phyloP scores from a whole-genome alignment of 306 rosid genomes.

The Canavalia ensiformis region DNA sequence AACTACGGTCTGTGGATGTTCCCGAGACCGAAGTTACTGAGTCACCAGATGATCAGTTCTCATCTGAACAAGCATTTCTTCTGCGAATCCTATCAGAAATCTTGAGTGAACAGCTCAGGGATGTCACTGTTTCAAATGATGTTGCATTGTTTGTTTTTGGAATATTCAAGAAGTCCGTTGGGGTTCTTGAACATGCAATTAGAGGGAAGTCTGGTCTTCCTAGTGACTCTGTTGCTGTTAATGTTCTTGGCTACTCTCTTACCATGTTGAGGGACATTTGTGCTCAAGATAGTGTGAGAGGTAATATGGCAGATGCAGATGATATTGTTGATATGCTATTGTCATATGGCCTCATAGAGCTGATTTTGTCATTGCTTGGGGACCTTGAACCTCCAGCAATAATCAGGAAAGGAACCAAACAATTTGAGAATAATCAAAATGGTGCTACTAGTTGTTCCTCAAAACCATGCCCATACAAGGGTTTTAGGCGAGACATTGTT shows the following conservation, averaged over 20 bases:
- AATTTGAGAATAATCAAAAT: slow-evolving; percentile 53
- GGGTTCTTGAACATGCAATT: slow-evolving; percentile 45
- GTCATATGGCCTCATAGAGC: slow-evolving; percentile 64
- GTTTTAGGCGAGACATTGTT: slow-evolving; percentile 80
- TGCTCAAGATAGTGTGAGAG: slow-evolving; percentile 56
- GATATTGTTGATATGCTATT: slow-evolving; percentile 62
- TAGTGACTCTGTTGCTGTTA: slow-evolving; percentile 59
- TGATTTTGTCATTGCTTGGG: slow-evolving; percentile 65
- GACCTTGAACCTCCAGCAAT: slow-evolving; percentile 81
- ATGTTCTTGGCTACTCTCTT: slow-evolving; percentile 79
- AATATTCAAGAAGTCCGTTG: slow-evolving; percentile 66
- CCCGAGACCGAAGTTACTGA: slow-evolving; percentile 38
- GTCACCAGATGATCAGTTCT: slow-evolving; percentile 38
- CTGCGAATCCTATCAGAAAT: slow-evolving; percentile 60
- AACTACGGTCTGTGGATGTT: slow-evolving; percentile 43
- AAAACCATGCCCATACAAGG: slow-evolving; percentile 60
- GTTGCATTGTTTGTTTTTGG: slow-evolving; percentile 59
- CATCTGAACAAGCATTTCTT: slow-evolving; percentile 66
- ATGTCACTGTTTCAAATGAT: slow-evolving; percentile 55
- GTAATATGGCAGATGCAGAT: slow-evolving; percentile 40
- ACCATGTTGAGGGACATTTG: slow-evolving; percentile 78
- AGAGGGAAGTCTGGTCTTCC: slow-evolving; percentile 70
- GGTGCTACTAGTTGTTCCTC: slow-evolving; percentile 40
- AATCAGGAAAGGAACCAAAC: slow-evolving; percentile 65
- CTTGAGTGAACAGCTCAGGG: slow-evolving; percentile 61